Evolutionary conservation across 768 basidiomycete genomes (phyloP), one percentile per base, ranked within the genome.

Genomic region (Amylocystis lapponica): DNA sequence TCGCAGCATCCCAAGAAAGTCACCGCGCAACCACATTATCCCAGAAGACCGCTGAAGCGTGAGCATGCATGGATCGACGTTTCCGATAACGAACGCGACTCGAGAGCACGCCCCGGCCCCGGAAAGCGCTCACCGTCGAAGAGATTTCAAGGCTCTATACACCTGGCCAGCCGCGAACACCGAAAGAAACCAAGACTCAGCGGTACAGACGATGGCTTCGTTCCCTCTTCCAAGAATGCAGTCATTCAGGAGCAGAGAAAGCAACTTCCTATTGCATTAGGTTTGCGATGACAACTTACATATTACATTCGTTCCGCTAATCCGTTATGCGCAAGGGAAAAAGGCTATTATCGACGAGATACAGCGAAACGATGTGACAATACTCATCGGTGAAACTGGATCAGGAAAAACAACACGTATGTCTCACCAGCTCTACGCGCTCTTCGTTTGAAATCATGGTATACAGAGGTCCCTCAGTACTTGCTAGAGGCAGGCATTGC

Each of bases 331-430:
- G 41, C 50, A 90, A 41, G 91, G 88, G 44, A 80, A 74, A 58
- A 83, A 88, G 19, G 79, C 82, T 22, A 72, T 95, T 22, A 64
- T 91, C 22, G 71, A 77, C 45, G 83, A 83, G 61, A 81, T 95
- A 39, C 63, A 66, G 23, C 74, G 79, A 49, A 83, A 89, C 69
- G 86, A 92, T 59, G 83, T 91, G 6, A 87, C 83, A 1, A 80
- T 98, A 33, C 76, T 99, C 8, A 75, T 99, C 2, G 96, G 94
- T 29, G 96, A 99, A 66, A 98, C 96, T 0, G 96, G 96, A 11
- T 96, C 93, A 16, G 96, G 96, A 49, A 99, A 99, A 69, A 95
- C 95, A 0, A 99, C 96, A 37, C 95, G 95, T 95, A 64, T 56
- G 91, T 81, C 31, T 41, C 39, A 14, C 30, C n/a, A 19, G 12